A percentile compares a stretch with the other conserved stretches of the same genome.
Conservation (phyloP, 805 yeast genomes). For the Candida tammaniensis region DNA sequence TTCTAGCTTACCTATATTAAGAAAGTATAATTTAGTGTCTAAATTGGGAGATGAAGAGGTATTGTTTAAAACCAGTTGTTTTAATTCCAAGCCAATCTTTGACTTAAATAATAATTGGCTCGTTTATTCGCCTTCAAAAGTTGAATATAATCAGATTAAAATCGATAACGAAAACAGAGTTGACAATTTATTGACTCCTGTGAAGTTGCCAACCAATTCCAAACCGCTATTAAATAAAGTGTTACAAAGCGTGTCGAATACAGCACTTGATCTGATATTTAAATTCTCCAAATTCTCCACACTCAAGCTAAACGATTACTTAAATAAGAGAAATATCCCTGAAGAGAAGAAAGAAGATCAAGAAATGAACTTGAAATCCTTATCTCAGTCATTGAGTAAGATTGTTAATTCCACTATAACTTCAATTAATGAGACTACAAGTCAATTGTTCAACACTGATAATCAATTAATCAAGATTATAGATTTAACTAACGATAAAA, state of each 20-base stretch:
- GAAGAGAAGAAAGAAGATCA: conserved; percentile 17
- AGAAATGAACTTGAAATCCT: conserved; percentile 23
- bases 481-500: conserved; percentile 43
- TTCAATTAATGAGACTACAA: conserved; percentile 16
- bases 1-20: conserved; percentile 20
- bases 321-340: conserved; percentile 17
- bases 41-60: conserved; percentile 19
- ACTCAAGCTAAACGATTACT: conserved; percentile 39
- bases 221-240: conserved; percentile 49
- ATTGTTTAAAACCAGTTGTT: conserved; percentile 27
- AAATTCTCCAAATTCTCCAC: conserved; percentile 44
- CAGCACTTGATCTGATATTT: conserved; percentile 51
- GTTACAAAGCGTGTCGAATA: conserved; percentile 46
- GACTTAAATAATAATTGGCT: conserved; percentile 52
- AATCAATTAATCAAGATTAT: conserved; percentile 43
- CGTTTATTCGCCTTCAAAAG: conserved; percentile 42
- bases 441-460: conserved; percentile 21
- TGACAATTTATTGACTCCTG: conserved; percentile 36
- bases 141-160: conserved; percentile 31
- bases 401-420: conserved; percentile 34
- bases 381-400: conserved; percentile 31
- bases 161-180: conserved; percentile 14
- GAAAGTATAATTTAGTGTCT: conserved; percentile 10
- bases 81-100: conserved; percentile 41
- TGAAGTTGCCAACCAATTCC: conserved; percentile 45